Evolutionary conservation across 805 yeast genomes (phyloP).

Genomic region (Dipodascus albidus): DNA sequence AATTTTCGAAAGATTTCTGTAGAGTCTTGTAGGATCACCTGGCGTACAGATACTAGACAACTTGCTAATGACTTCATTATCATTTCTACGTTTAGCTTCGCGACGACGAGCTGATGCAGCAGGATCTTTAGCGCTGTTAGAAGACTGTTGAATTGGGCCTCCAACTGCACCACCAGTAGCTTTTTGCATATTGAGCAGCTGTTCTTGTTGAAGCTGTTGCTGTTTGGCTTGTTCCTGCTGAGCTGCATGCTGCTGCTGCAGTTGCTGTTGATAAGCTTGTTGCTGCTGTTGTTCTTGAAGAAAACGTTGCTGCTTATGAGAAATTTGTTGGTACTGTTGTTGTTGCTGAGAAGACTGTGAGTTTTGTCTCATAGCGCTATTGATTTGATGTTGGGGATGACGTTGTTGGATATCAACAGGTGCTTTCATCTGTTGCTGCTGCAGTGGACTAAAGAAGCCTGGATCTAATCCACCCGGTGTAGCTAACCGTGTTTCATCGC

Average conservation of each 20-base stretch:
- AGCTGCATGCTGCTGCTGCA: slow-evolving; percentile 9
- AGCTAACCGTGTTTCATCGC: neutral
- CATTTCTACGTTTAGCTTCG: slow-evolving; percentile 65
- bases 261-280: slow-evolving; percentile 6
- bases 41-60: slow-evolving; percentile 67
- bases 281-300: slow-evolving; percentile 4
- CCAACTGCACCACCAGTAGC: slow-evolving; percentile 19
- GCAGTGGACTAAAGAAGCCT: slow-evolving; percentile 1
- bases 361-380: slow-evolving; percentile 4
- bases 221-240: slow-evolving; percentile 8
- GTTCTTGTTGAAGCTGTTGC: slow-evolving; percentile 16
- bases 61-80: slow-evolving; percentile 59
- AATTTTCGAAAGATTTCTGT: slow-evolving; percentile 38
- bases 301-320: slow-evolving; percentile 1
- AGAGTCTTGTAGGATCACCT: slow-evolving; percentile 70
- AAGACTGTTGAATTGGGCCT: slow-evolving; percentile 10
- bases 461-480: neutral
- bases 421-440: neutral
- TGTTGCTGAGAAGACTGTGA: slow-evolving; percentile 20
- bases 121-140: slow-evolving; percentile 14
- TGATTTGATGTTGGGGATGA: slow-evolving; percentile 2
- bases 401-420: slow-evolving; percentile 1
- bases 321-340: slow-evolving; percentile 17
- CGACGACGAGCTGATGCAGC: slow-evolving; percentile 35
- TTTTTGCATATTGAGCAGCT: slow-evolving; percentile 18